Evolutionary conservation across 2,329 filamentous ascomycete genomes (phyloP), one percentile per base, ranked within the genome.

Genomic region (Aspergillus thermomutatus): DNA sequence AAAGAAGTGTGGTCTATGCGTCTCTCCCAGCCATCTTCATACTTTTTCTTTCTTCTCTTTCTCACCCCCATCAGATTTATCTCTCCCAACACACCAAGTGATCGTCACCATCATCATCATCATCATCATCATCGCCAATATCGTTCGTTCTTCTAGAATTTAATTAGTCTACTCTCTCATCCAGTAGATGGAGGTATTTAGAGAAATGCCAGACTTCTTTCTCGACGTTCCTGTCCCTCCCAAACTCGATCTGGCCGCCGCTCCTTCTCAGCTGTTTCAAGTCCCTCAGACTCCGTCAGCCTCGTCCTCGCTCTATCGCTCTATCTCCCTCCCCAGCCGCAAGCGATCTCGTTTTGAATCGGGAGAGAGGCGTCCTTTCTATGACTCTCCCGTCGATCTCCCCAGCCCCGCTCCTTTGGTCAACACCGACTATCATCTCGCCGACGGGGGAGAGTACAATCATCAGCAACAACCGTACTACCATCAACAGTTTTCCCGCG

Each of bases 371-470:
- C 60, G 65, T 17, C 62, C 61, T 14, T 62, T 62, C 46, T 67
- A 63, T 49, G 65, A 68, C 34, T 65, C 61, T 52, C 56, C 60
- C 34, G 58, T 64, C 49, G 69, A 66, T 49, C 52, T 68, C 19
- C 56, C 59, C 52, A 74, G 72, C 52, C 72, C 74, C 37, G 66
- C 71, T 7, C 72, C 74, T 27, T 66, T 78, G 14, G 69, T 73
- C 41, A 74, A 70, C 53, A 70, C 74, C 25, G 66, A 73, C 46
- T 78, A 77, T 59, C 68, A 68, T 28, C 69, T 75, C 55, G 69
- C 70, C 31, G 69, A 66, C 57, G 66, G 66, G 34, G 43, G 11
- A 25, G 10, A 46, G 10, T 46, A 46, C 43, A 56, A 63, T 66
- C 51, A 57, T 62, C 52, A 52, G 60, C 53, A 46, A 66, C 47